Base-by-base conservation (phyloP, 352 stramenopile genomes). In the Elongisporangium prolatum region DNA sequence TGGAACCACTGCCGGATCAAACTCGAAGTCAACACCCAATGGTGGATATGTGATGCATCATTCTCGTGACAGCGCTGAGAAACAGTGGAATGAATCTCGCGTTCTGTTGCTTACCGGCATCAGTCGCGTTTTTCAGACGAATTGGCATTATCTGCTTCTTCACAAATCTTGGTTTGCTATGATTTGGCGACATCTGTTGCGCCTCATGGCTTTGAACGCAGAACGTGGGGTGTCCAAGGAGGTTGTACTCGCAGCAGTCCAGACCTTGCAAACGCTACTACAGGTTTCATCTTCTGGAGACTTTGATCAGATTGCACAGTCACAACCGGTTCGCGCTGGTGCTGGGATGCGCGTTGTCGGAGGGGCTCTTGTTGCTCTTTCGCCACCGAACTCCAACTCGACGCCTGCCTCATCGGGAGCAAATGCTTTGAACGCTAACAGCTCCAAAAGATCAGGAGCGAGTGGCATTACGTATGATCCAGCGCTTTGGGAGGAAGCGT, bases 1-100 rank as follows among this genome's bases (percentile, higher is more conserved):
- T 28, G 34, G 28, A 13, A 18, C 49, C 14, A 54, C 56, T 9
- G 50, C 50, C 4, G 3, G 17, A 18, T 24, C 34, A 21, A 62
- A 10, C 7, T n/a, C 22, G 14, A 72, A 64, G 18, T 59, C 28
- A n/a, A 56, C 59, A 4, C 37, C 34, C 14, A 50, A 50, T 7
- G 57, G 57, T 1, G 67, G 61, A 14, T 82, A 91, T 25, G 84
- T 96, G 56, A 83, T 99, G 55, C 97, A 99, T 63, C 96, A 99
- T 64, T 98, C 92, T 14, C 81, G 96, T 17, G 96, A 99, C 75
- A 98, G 87, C 38, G 79, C 79, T 0, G 86, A 91, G 28, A 99
- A 99, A 64, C 97, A 99, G 73, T 99, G 97, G 96, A 89, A 97
- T 48, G 96, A 98, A 61, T 99, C 97, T 14, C 89, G 97, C 48